Evolutionary conservation across 2,329 filamentous ascomycete species (phyloP), one percentile per base, ranked within the genome.

Genomic region (Colletotrichum musicola): DNA sequence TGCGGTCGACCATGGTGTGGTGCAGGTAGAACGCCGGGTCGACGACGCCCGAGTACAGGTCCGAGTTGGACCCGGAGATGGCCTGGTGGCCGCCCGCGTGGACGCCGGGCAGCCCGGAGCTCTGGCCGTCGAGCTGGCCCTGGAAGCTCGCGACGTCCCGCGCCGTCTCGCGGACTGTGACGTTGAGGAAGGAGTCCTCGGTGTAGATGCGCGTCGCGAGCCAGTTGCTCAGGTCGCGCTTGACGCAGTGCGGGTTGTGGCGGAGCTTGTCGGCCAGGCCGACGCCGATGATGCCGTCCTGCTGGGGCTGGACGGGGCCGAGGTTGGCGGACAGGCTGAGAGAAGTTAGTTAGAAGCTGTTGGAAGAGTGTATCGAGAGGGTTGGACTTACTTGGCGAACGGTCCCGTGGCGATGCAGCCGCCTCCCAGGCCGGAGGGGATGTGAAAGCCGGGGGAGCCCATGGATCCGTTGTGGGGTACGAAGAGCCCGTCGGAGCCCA

Each of bases 31-130:
- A 62, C 0, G 42, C 51, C 16, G 60, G 60, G 2, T 62, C 60
- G 16, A 77, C 80, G 20, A 80, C 81, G 4, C 75, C 80, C 1
- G 76, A 77, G 70, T 74, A 81, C 53, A 81, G 77, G 54, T 82
- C 80, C 4, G 76, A 76, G 42, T 80, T 81, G 2, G 80, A 81
- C 40, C 81, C 81, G 1, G 70, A 59, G 30, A 68, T 55, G 54
- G 65, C 47, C 54, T 59, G 62, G 60, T 68, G 65, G n/a, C 65
- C 65, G 40, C 54, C 60, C 6, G 53, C 54, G 2, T 68, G 65
- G 4, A 68, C 75, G 72, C 79, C 75, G 9, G 75, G 73, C 51
- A 75, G 30, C 0, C 30, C 57, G 4, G 1, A 53, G 70, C 74
- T 78, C 73, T 85, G 82, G 81, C 46, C 40, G 5, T 60, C 57